Percentiles rank a stretch among this genome's conserved stretches.
phyloP scores from a whole-genome alignment of 805 yeast species.

The Cyberlindnera xishuangbannaensis region DNA sequence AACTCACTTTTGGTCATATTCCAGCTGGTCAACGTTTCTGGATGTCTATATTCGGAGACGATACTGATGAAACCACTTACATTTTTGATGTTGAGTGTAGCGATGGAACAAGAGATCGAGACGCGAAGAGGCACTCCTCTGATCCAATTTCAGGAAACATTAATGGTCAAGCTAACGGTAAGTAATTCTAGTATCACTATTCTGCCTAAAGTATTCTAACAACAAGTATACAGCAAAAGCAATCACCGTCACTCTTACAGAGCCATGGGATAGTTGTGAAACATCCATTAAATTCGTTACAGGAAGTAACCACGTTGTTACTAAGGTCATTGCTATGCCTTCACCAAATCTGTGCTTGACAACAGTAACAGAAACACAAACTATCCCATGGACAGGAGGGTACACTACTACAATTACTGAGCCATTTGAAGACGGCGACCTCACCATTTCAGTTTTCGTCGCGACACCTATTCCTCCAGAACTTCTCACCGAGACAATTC shows the following conservation, averaged over 20 bases:
- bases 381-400: neutral
- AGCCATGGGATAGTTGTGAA: slow-evolving; percentile 7
- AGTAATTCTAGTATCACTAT: too few species aligned
- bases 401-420: neutral
- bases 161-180: too few species aligned
- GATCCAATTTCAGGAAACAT: too few species aligned
- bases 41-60: neutral
- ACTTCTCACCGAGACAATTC: neutral
- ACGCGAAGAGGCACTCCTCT: too few species aligned
- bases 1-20: too few species aligned
- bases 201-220: too few species aligned
- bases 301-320: slow-evolving; percentile 6
- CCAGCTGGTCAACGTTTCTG: too few species aligned
- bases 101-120: too few species aligned
- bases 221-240: too few species aligned
- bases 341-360: neutral
- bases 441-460: neutral
- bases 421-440: neutral
- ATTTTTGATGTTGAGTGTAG: too few species aligned
- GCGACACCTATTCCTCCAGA: neutral
- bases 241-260: neutral
- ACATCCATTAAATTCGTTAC: slow-evolving; percentile 7
- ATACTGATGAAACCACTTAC: too few species aligned
- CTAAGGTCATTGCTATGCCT: slow-evolving; percentile 8
- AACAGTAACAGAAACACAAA: neutral